A percentile compares a stretch with the other conserved stretches of the same genome.
phyloP scores from a whole-genome alignment of 2,329 filamentous ascomycete species.

The Botrytis elliptica region DNA sequence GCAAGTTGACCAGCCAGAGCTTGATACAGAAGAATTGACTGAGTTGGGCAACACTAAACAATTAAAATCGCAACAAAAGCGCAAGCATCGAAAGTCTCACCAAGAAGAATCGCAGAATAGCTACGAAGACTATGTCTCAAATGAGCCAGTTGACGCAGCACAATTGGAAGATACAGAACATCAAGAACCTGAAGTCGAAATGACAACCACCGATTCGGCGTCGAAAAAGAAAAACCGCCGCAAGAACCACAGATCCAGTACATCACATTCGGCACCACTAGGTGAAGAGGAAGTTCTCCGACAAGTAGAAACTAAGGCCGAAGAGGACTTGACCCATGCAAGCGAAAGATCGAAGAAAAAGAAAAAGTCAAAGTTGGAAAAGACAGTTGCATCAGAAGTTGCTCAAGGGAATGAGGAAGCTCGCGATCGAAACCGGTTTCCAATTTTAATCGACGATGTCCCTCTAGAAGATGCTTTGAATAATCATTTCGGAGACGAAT shows the following conservation, averaged over 20 bases:
- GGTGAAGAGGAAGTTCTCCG: background rate
- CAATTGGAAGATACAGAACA: background rate
- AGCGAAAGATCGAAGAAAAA: background rate
- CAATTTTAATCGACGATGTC: background rate
- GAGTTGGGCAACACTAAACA: background rate
- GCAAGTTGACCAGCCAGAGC: background rate
- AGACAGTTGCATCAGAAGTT: background rate
- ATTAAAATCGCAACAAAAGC: background rate
- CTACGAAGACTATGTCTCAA: background rate
- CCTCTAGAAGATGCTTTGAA: background rate
- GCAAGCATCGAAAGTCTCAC: conserved; percentile 11
- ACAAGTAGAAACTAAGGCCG: background rate
- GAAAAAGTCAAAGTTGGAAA: background rate
- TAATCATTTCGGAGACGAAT: background rate
- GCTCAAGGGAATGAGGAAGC: background rate
- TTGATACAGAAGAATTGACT: background rate
- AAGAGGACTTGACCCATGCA: background rate
- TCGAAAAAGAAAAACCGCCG: background rate
- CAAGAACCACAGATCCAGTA: background rate
- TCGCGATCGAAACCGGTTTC: background rate
- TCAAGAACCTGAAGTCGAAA: background rate
- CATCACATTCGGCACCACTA: background rate
- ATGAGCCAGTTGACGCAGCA: background rate
- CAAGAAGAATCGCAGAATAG: background rate
- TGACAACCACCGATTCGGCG: background rate